phyloP scores from a whole-genome alignment of 2,329 filamentous ascomycete genomes.

The Beauveria sp. region DNA sequence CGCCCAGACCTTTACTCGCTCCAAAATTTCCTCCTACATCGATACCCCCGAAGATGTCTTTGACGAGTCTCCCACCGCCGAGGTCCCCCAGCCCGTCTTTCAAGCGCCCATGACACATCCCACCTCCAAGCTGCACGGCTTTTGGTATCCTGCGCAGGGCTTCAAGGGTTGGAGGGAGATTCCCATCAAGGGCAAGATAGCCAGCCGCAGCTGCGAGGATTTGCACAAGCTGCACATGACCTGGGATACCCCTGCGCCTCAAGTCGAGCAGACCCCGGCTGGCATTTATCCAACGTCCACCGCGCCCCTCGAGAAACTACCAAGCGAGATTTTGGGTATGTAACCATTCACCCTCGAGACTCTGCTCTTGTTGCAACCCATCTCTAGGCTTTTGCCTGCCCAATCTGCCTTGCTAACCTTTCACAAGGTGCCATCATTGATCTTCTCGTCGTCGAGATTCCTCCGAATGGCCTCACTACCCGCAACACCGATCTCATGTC shows the following conservation, averaged over 20 bases:
- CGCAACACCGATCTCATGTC: constrained; percentile 74
- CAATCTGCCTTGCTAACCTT: neutral
- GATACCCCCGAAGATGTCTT: constrained; percentile 44
- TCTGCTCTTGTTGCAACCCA: neutral
- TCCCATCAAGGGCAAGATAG: constrained; percentile 48
- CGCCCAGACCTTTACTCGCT: constrained; percentile 55
- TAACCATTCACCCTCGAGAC: constrained; percentile 11
- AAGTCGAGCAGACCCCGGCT: constrained; percentile 24
- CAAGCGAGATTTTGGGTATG: constrained; percentile 62
- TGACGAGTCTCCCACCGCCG: constrained; percentile 36
- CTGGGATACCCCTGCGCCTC: constrained; percentile 39
- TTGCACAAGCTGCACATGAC: constrained; percentile 47
- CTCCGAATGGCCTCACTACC: constrained; percentile 61
- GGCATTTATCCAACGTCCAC: constrained; percentile 34
- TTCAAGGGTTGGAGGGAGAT: constrained; percentile 59
- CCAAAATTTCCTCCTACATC: constrained; percentile 54
- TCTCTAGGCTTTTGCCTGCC: too few relatives aligned
- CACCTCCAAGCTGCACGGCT: constrained; percentile 48
- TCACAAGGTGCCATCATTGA: constrained; percentile 62
- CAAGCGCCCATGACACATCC: constrained; percentile 47
- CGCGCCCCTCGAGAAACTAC: constrained; percentile 58
- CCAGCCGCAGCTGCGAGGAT: constrained; percentile 55
- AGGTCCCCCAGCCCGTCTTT: constrained; percentile 37
- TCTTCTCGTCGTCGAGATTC: constrained; percentile 65
- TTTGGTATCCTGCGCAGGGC: constrained; percentile 49